Base-by-base conservation (phyloP, 108 stramenopile species). In the Pseudonitzschia delicatissima region DNA sequence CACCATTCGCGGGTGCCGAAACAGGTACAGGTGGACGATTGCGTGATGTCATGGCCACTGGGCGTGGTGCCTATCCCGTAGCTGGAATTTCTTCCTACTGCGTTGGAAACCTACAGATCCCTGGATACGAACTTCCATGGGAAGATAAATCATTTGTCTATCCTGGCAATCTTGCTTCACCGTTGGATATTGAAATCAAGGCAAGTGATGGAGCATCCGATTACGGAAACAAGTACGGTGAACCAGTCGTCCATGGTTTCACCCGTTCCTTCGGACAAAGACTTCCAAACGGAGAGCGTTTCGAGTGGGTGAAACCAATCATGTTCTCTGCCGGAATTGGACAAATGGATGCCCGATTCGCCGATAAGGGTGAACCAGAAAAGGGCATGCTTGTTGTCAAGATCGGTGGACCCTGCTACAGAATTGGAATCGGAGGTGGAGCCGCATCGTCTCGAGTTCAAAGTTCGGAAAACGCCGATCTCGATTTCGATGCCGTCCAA, bases 151-250 rank as follows among this genome's bases (percentile, higher is more conserved):
- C 66, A 23, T 91, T 92, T 69, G 78, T 83, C 2, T 98, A 98
- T 62, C 95, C 96, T 0, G 62, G 71, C 34, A 93, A 95, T 71
- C 75, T 97, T 62, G 98, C 98, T 17, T 60, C 79, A 32, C 99
- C 99, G 2, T 69, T 97, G 26, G 81, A 93, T 36, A 99, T 99
- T 74, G 89, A 91, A 69, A 82, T 97, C 45, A 81, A 96, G 53
- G 99, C 97, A 2, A 91, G 89, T 74, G 90, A 99, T 73, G 99
- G 99, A 47, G 97, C 99, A 36, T 93, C 91, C 21, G 99, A 99
- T 79, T 99, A 99, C 74, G 99, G 99, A n/a, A 99, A 99, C 83
- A 99, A 99, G 75, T 99, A 91, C 62, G 99, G 99, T 20, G 99
- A 99, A 74, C 99, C 99, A 40, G 97, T 99, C 21, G 85, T 99